A percentile compares a stretch with the other conserved stretches of the same genome.
Evolutionary conservation across 208 protist genomes (phyloP).

Genomic region (Trypanosoma caninum): DNA sequence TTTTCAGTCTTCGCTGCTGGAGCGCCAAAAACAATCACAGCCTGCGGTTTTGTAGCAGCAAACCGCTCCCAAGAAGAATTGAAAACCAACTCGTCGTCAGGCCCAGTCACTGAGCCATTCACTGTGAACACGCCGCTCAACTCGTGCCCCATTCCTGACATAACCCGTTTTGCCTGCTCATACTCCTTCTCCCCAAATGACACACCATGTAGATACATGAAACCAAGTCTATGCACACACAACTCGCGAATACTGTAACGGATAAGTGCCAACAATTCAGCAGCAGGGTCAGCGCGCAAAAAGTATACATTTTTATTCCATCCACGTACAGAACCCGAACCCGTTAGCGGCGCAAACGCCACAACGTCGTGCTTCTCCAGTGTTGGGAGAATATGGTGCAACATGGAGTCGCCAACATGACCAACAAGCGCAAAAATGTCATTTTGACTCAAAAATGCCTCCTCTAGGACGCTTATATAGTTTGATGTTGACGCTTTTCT

Average conservation of each 20-base stretch:
- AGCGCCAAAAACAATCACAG: constrained; percentile 18
- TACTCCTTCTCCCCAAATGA: constrained; percentile 34
- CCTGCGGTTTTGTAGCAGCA: constrained; percentile 6
- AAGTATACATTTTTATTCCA: constrained; percentile 43
- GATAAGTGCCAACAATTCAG: constrained; percentile 17
- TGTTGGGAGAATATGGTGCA: not conserved
- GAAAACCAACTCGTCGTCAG: constrained; percentile 2
- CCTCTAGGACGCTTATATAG: not conserved
- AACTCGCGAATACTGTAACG: constrained; percentile 9
- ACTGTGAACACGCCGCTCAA: constrained; percentile 22
- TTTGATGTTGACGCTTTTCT: not conserved
- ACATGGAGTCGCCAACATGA: constrained; percentile 17
- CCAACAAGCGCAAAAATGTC: constrained; percentile 32
- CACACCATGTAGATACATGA: constrained; percentile 44
- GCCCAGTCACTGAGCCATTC: constrained; percentile 1
- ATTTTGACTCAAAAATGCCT: not conserved
- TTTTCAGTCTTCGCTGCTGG: not conserved
- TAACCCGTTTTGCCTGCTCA: constrained; percentile 1
- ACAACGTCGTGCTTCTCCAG: constrained; percentile 1
- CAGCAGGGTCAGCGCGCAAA: constrained; percentile 30
- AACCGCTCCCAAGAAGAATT: constrained; percentile 8
- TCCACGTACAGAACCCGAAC: constrained; percentile 26
- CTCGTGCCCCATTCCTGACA: constrained; percentile 21
- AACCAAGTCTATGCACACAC: constrained; percentile 14
- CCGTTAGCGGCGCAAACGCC: constrained; percentile 31